Percentiles rank a stretch among this genome's conserved stretches.
These are phyloP conservation scores for Entamoeba moshkovskii DNA, from an alignment of 208 protist species.

Conservation along the genomic window DNA sequence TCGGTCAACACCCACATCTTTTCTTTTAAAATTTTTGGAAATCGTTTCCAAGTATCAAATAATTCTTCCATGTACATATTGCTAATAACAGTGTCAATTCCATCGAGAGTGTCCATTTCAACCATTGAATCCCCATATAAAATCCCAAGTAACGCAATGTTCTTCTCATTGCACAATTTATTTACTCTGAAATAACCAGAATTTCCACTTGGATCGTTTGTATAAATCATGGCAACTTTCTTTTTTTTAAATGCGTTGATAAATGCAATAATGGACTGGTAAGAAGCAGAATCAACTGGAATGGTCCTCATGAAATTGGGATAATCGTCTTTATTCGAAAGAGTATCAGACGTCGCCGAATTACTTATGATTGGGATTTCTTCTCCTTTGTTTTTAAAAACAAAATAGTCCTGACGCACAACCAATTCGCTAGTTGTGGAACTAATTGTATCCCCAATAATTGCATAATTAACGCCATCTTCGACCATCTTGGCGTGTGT, in stretches of 20 bases:
- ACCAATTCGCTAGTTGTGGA: neutral
- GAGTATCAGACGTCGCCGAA: neutral
- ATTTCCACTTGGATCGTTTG: neutral
- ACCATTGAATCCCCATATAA: neutral
- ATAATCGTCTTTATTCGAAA: neutral
- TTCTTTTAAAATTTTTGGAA: neutral
- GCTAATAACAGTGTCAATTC: neutral
- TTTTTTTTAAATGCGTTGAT: neutral
- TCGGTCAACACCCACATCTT: neutral
- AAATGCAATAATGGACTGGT: neutral
- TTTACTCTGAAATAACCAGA: neutral
- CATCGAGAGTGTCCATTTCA: neutral
- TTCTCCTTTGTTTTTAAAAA: neutral
- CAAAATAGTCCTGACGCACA: neutral
- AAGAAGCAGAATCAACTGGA: neutral
- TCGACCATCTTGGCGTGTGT: neutral
- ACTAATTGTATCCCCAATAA: neutral
- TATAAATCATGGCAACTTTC: neutral
- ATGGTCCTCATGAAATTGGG: neutral
- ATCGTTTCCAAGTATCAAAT: neutral
- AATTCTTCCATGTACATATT: conserved; percentile 6
- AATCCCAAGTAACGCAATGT: neutral
- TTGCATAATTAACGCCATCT: neutral
- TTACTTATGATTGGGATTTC: neutral
- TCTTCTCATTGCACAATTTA: neutral